A percentile compares a stretch with the other conserved stretches of the same genome.
These are phyloP conservation scores for Pythium phragmiticola DNA, from an alignment of 352 stramenopile genomes.

Conservation along the genomic window DNA sequence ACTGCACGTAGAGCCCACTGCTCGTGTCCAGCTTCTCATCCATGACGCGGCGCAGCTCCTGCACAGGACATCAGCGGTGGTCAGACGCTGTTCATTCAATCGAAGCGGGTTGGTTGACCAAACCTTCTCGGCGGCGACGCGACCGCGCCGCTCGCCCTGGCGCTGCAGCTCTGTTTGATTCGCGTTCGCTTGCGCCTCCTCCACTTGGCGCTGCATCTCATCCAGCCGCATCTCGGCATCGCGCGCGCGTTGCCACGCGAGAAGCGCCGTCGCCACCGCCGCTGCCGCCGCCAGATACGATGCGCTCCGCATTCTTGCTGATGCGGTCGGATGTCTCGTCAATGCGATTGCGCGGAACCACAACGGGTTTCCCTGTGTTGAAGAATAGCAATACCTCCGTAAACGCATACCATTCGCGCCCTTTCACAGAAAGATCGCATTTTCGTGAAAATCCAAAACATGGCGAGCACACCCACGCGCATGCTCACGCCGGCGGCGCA, in stretches of 20 bases:
- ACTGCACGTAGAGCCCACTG: constrained; percentile 74
- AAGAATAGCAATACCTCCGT: not conserved
- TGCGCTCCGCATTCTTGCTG: constrained; percentile 8
- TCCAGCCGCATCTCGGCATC: not conserved
- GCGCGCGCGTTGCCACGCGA: not conserved
- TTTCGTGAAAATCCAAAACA: not conserved
- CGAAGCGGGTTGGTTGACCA: not conserved
- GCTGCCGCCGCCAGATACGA: constrained; percentile 5
- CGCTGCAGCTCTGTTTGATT: constrained; percentile 57
- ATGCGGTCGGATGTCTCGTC: not conserved
- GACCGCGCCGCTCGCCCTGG: constrained; percentile 55
- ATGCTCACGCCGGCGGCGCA: constrained; percentile 49
- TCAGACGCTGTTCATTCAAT: not conserved
- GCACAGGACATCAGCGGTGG: not conserved
- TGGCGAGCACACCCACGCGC: constrained; percentile 28
- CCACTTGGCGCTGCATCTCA: not conserved
- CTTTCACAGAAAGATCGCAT: not conserved
- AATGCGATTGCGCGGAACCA: not conserved
- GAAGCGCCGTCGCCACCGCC: not conserved
- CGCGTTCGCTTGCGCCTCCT: constrained; percentile 33
- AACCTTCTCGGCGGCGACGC: constrained; percentile 63
- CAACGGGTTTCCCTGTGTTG: not conserved
- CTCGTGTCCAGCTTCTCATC: constrained; percentile 74
- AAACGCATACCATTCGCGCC: not conserved
- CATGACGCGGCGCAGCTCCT: constrained; percentile 74